These are phyloP conservation scores for Aspergillus puulaauensis DNA, from an alignment of 2,329 filamentous ascomycete genomes.

Conservation along the genomic window DNA sequence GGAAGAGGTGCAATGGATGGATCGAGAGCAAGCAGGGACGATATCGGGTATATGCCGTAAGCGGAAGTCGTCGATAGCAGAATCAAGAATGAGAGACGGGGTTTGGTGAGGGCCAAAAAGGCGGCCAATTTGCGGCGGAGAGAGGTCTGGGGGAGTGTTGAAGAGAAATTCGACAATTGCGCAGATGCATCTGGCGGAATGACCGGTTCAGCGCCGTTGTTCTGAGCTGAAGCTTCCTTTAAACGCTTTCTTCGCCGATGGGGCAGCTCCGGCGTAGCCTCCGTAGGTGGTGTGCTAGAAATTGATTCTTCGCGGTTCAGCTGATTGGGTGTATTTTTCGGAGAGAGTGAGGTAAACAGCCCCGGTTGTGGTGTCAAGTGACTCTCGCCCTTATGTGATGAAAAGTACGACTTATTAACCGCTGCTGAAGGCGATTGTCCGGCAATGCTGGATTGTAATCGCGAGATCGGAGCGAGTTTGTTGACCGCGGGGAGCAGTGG, in stretches of 20 bases:
- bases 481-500: constrained; percentile 23
- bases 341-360: constrained; percentile 28
- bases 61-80: constrained; percentile 86
- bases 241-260: constrained; percentile 45
- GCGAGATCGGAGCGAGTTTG: constrained; percentile 32
- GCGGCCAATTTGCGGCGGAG: constrained; percentile 70
- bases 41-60: constrained; percentile 91
- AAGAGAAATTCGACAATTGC: constrained; percentile 58
- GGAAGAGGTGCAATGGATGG: constrained; percentile 58
- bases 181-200: constrained; percentile 62
- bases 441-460: constrained; percentile 29
- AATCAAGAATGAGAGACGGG: constrained; percentile 85
- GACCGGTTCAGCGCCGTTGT: constrained; percentile 27
- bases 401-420: constrained; percentile 42
- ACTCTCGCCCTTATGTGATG: constrained; percentile 30
- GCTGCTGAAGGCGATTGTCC: constrained; percentile 25
- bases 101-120: constrained; percentile 91
- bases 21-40: constrained; percentile 79
- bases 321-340: constrained; percentile 20
- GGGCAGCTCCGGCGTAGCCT: constrained; percentile 34
- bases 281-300: constrained; percentile 19
- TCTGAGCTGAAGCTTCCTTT: constrained; percentile 31
- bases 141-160: constrained; percentile 56
- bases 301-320: constrained; percentile 15
- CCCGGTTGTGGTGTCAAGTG: constrained; percentile 19